A percentile compares a stretch with the other conserved stretches of the same genome.
These are phyloP conservation scores for Leccinum fallax DNA, from an alignment of 1,284 basidiomycete species.

Conservation along the genomic window DNA sequence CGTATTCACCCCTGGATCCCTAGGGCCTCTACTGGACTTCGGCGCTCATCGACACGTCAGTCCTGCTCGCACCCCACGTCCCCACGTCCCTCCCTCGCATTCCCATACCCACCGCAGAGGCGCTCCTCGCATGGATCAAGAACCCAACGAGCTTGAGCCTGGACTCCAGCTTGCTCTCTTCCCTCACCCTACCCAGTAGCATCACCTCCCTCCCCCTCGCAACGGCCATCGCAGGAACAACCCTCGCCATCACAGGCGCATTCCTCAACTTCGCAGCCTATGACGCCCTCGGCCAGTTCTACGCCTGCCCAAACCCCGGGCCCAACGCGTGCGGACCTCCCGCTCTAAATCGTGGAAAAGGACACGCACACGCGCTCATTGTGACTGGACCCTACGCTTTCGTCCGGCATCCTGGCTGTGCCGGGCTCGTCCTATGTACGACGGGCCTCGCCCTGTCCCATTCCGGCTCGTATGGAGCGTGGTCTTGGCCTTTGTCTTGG, in stretches of 20 bases:
- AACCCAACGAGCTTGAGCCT: not conserved
- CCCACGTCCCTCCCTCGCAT: not conserved
- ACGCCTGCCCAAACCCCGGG: constrained; percentile 24
- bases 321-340: constrained; percentile 6
- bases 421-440: constrained; percentile 19
- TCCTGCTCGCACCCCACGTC: constrained; percentile 15
- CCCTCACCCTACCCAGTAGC: not conserved
- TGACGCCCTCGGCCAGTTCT: constrained; percentile 26
- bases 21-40: constrained; percentile 30
- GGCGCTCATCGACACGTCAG: constrained; percentile 16
- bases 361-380: constrained; percentile 30
- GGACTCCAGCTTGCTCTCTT: not conserved
- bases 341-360: not conserved
- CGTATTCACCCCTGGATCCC: not conserved
- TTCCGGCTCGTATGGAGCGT: not conserved
- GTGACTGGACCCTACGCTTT: constrained; percentile 30
- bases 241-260: constrained; percentile 20
- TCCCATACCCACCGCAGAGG: not conserved
- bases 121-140: constrained; percentile 1
- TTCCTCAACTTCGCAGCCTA: constrained; percentile 25
- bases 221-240: constrained; percentile 12
- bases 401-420: constrained; percentile 37
- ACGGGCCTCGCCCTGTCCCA: constrained; percentile 17
- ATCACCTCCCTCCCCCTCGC: not conserved
- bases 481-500: not conserved